phyloP scores from a whole-genome alignment of 2,329 filamentous ascomycete genomes.

The Aspergillus ibericus region DNA sequence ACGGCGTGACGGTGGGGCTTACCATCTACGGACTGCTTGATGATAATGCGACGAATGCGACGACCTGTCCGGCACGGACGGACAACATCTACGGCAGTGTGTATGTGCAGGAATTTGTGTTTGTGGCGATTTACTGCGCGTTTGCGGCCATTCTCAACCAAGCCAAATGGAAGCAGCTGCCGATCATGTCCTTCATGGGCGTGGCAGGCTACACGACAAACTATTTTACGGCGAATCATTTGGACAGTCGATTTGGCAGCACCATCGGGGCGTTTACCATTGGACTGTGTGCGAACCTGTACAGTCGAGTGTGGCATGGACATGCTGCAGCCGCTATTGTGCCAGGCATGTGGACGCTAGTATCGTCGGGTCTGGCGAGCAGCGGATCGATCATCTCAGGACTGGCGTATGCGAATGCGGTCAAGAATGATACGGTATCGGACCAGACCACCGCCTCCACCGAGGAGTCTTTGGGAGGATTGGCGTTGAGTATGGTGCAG shows the following conservation, averaged over 20 bases:
- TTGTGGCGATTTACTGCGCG: slow-evolving; percentile 70
- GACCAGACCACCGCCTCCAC: slow-evolving; percentile 9
- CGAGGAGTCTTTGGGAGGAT: slow-evolving; percentile 27
- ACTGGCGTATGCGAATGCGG: slow-evolving; percentile 55
- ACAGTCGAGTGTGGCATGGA: slow-evolving; percentile 69
- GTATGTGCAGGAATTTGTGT: slow-evolving; percentile 60
- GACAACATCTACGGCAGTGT: slow-evolving; percentile 30
- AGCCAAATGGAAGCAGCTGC: slow-evolving; percentile 73
- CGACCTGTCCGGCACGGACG: slow-evolving; percentile 45
- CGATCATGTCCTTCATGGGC: slow-evolving; percentile 72
- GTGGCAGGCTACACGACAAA: slow-evolving; percentile 73
- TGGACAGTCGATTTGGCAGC: slow-evolving; percentile 73
- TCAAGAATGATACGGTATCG: slow-evolving; percentile 28
- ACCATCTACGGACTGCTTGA: slow-evolving; percentile 65
- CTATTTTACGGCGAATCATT: slow-evolving; percentile 66
- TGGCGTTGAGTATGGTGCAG: slow-evolving; percentile 48
- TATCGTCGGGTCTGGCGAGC: slow-evolving; percentile 59
- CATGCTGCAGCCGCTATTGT: slow-evolving; percentile 81
- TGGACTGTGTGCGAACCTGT: slow-evolving; percentile 74
- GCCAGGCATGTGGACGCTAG: slow-evolving; percentile 75
- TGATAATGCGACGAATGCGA: slow-evolving; percentile 49
- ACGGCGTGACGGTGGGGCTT: slow-evolving; percentile 68
- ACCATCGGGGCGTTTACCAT: slow-evolving; percentile 74
- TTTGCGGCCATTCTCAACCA: slow-evolving; percentile 77
- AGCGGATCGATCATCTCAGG: slow-evolving; percentile 57